Evolutionary conservation across 225 moss, liverwort and hornwort genomes (phyloP).

Genomic region (Antitrichia curtipendula): DNA sequence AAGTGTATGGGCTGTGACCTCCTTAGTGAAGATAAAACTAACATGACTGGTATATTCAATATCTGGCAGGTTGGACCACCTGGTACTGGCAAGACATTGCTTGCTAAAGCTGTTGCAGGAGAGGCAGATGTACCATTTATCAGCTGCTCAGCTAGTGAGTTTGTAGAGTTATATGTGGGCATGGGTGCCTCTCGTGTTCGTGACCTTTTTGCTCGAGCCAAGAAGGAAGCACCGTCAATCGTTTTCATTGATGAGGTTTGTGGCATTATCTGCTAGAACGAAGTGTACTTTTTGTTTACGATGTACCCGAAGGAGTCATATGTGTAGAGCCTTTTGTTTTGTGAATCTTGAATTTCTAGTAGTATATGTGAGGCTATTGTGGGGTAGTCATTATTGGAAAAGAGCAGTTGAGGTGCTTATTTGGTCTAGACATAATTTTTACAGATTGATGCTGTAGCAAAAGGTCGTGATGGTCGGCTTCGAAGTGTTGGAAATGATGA

Average conservation of each 20-base stretch:
- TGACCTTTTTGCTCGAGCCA: conserved; percentile 83
- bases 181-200: conserved; percentile 98
- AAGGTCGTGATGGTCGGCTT: conserved; percentile 90
- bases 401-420: neutral
- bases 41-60: neutral
- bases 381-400: neutral
- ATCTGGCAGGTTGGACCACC: conserved; percentile 80
- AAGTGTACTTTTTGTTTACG: neutral
- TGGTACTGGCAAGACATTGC: conserved; percentile 90
- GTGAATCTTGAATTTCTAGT: neutral
- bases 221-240: conserved; percentile 96
- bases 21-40: neutral
- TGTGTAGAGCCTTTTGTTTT: neutral
- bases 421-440: neutral
- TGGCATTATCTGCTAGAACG: neutral
- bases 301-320: neutral
- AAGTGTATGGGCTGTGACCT: neutral
- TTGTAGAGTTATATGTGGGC: conserved; percentile 93
- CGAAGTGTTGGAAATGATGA: conserved; percentile 98
- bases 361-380: neutral
- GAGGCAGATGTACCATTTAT: conserved; percentile 99
- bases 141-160: conserved; percentile 96
- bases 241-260: conserved; percentile 95
- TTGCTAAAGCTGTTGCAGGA: conserved; percentile 97
- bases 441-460: conserved; percentile 95